A percentile compares a stretch with the other conserved stretches of the same genome.
These are phyloP conservation scores for Suhomyces choctaworum DNA, from an alignment of 1,139 yeast species.

Conservation along the genomic window DNA sequence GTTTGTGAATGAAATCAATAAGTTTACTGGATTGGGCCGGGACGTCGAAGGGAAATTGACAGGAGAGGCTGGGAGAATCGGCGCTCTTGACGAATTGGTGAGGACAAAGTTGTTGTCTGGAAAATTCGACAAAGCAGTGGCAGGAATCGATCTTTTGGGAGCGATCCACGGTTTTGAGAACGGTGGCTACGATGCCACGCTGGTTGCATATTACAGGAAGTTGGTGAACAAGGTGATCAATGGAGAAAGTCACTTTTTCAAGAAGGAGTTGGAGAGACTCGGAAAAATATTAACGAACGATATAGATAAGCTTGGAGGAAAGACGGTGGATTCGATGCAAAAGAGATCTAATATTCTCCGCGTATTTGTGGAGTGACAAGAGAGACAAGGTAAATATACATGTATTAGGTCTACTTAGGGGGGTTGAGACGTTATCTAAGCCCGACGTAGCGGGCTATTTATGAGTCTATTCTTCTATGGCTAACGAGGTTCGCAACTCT, in stretches of 20 bases:
- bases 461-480: no score
- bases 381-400: no score
- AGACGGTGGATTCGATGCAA: conserved; percentile 45
- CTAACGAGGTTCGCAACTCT: no score
- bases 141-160: conserved; percentile 18
- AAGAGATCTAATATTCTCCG: conserved; percentile 51
- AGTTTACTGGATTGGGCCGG: conserved; percentile 53
- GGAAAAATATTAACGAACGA: conserved; percentile 41
- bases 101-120: conserved; percentile 20
- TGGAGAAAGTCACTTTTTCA: conserved; percentile 49
- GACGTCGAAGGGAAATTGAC: conserved; percentile 49
- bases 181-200: conserved; percentile 12
- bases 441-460: no score
- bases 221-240: conserved; percentile 50
- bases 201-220: conserved; percentile 46
- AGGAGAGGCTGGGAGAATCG: conserved; percentile 56
- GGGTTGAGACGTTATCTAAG: not conserved
- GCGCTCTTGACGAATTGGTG: conserved; percentile 40
- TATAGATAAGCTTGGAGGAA: conserved; percentile 32
- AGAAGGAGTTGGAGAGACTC: conserved; percentile 55
- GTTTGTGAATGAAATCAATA: conserved; percentile 53
- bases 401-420: not conserved
- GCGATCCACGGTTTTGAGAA: conserved; percentile 13
- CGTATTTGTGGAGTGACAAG: conserved; percentile 28
- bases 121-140: conserved; percentile 7